Evolutionary conservation across 306 rosid genomes (phyloP), one percentile per base, ranked within the genome.

Genomic region (Medicago ruthenica): DNA sequence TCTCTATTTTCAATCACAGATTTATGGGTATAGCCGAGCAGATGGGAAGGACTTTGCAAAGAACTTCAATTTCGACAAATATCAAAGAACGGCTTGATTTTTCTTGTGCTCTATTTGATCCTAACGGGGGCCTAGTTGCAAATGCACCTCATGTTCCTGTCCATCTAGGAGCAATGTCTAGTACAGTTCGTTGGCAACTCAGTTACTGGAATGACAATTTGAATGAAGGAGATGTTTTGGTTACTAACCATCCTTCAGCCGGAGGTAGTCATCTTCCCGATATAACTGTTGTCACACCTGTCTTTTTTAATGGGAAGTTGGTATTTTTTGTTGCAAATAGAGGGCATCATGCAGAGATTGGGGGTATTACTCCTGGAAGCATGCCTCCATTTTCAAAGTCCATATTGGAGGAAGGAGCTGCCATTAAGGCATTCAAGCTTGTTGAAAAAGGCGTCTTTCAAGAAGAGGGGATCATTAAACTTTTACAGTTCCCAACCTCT

Each of bases 1-100:
- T 94, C 57, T 91, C 97, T 59, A 94, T 94, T 74, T 94, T 94
- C 80, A 94, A 88, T 84, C 96, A 91, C 85, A 83, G 96, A 73
- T 94, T 91, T 85, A 94, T 94, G 98, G 98, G 98, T 74, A 94
- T 94, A 85, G 98, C 98, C 2, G 98, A 94, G 85, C 98, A 94
- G 84, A 94, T 94, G 97, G 98, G 97, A 82, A 87, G 97, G 85
- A 92, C 98, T 59, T 84, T 94, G 42, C 98, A 94, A 79, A 86
- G 96, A 86, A 94, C 97, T 70, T 94, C 97, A n/a, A 94, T 94
- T 74, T 94, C 97, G 24, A 91, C 98, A 39, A 94, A 94, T 76
- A 94, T 94, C 79, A 94, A 94, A 84, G 98, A 94, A 81, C 85
- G 96, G 45, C 96, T 91, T 60, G 97, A 94, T 85, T 94, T 94